A percentile compares a stretch with the other conserved stretches of the same genome.
Evolutionary conservation across 2,329 filamentous ascomycete genomes (phyloP).

Genomic region (Trichoderma lentiforme): DNA sequence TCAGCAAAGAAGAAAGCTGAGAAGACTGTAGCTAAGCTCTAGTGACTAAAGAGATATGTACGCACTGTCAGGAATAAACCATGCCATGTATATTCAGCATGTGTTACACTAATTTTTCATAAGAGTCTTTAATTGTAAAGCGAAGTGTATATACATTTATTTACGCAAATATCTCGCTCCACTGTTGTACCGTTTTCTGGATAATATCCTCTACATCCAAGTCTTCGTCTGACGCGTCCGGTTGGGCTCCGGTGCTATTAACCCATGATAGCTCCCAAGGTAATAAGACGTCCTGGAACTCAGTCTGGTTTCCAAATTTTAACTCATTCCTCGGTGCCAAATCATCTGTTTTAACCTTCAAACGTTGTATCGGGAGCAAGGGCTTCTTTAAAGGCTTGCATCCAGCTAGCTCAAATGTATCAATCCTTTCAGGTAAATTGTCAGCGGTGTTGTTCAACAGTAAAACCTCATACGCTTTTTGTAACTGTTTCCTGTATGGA

Average conservation of each 20-base stretch:
- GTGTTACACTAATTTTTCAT: not conserved
- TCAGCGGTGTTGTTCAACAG: not conserved
- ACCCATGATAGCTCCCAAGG: not conserved
- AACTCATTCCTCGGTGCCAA: no score
- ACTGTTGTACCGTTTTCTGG: not conserved
- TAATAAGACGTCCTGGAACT: not conserved
- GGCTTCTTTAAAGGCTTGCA: no score
- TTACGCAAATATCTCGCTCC: not conserved
- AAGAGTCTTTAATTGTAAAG: not conserved
- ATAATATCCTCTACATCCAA: not conserved
- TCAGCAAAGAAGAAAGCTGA: not conserved
- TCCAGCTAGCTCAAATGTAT: no score
- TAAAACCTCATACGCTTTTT: not conserved
- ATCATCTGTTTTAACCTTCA: no score
- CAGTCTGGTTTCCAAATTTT: not conserved
- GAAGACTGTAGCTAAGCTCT: not conserved
- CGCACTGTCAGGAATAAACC: not conserved
- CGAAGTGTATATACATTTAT: not conserved
- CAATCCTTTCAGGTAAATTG: no score
- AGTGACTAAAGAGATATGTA: not conserved
- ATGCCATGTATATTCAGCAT: not conserved
- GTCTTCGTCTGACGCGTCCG: not conserved
- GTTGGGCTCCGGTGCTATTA: not conserved
- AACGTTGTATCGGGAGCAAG: no score
- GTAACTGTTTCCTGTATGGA: not conserved